Evolutionary conservation across 1,284 basidiomycete species (phyloP), one percentile per base, ranked within the genome.

Genomic region (Papiliotrema flavescens): DNA sequence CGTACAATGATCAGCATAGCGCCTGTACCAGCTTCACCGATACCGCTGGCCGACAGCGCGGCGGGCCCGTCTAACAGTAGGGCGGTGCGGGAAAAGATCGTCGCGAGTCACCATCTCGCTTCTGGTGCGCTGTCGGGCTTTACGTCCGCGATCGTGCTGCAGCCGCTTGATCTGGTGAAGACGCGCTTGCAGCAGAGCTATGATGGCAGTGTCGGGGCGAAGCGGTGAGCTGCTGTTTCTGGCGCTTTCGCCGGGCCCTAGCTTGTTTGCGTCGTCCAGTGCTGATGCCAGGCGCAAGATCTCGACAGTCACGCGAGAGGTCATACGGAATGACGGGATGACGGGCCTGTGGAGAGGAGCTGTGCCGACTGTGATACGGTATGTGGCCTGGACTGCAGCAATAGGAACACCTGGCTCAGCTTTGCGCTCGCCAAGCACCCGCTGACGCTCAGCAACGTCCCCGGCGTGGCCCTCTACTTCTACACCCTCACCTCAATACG

Each of bases 391-490:
- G n/a, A 23, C 36, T 13, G 34, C 28, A 46, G 9, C 24, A 35
- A 32, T 7, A 39, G 35, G 24, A 5, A 14, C 44, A 22, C 37
- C 47, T 34, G 34, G 17, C 35, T 26, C 36, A 20, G 17, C 28
- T 32, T n/a, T 54, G 26, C 42, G 36, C n/a, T 19, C 23, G 14
- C 15, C 9, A 42, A 28, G 23, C n/a, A 15, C 37, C 11, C 13
- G 26, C 35, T 47, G 42, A 39, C 17, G 3, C 40, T 8, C 65
- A 93, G 91, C 43, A 96, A 95, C 70, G 86, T 96, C 2, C 94
- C 94, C 0, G 93, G 93, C 7, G 89, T 96, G 9, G 92, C 92
- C 2, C 75, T 94, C 50, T 96, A 96, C 79, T 90, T 96, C 79
- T 90, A 93, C 11, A 82, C 85, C 47, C 79, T 96, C 40, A 90